phyloP scores from a whole-genome alignment of 495 filamentous ascomycete species.

The Schizothecium vesticola region DNA sequence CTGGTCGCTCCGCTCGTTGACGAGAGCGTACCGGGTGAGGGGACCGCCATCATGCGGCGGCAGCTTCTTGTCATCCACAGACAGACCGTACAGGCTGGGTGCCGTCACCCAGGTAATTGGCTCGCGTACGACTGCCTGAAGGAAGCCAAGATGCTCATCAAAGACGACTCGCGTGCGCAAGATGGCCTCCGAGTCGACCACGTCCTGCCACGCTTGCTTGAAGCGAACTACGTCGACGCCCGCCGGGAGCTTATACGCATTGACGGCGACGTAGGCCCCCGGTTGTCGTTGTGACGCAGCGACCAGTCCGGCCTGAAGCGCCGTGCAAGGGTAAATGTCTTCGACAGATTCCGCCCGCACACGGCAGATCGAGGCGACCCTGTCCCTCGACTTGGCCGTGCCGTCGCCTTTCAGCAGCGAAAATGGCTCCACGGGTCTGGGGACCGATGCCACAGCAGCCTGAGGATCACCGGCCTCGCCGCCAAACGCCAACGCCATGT shows the following conservation, averaged over 20 bases:
- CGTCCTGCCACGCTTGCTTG: slow-evolving; percentile 51
- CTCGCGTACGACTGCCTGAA: slow-evolving; percentile 20
- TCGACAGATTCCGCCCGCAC: slow-evolving; percentile 25
- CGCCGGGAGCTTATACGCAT: slow-evolving; percentile 41
- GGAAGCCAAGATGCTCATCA: slow-evolving; percentile 9
- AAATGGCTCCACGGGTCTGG: slow-evolving; percentile 10
- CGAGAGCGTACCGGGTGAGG: slow-evolving; percentile 13
- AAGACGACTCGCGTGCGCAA: slow-evolving; percentile 37
- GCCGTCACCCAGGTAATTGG: slow-evolving; percentile 13
- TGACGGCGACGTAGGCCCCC: slow-evolving; percentile 50
- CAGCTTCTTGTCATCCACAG: slow-evolving; percentile 6
- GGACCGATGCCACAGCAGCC: neutral
- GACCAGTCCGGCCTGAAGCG: slow-evolving; percentile 62
- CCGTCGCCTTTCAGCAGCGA: slow-evolving; percentile 4
- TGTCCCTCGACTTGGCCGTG: neutral
- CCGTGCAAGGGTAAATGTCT: slow-evolving; percentile 59
- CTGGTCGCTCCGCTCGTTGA: slow-evolving; percentile 25
- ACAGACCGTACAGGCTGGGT: neutral
- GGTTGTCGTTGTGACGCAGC: slow-evolving; percentile 36
- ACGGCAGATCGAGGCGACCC: slow-evolving; percentile 16
- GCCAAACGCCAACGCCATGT: slow-evolving; percentile 32
- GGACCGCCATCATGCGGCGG: slow-evolving; percentile 18
- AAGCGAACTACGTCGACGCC: slow-evolving; percentile 44
- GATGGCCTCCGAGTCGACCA: slow-evolving; percentile 45
- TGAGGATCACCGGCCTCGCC: neutral